Evolutionary conservation across 306 rosid genomes (phyloP), one percentile per base, ranked within the genome.

Genomic region (Parietaria judaica): DNA sequence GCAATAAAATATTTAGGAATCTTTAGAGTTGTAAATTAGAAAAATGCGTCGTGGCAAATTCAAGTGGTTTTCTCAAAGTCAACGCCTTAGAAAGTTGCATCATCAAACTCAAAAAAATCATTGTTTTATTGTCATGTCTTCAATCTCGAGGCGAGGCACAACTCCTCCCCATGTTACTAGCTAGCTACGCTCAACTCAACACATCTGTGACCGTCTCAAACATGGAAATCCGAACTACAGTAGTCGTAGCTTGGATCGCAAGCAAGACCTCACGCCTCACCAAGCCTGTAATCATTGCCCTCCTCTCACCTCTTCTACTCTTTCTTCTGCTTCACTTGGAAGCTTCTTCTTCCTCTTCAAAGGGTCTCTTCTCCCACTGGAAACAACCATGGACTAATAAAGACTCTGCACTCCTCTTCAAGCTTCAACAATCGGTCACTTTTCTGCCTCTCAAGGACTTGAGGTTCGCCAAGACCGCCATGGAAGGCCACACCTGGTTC

Each of bases 401-500:
- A 23, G 44, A 43, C 11, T 15, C 16, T 5, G 43, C 14, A 56
- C 53, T 61, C 12, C 49, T n/a, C 49, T 63, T 56, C 13, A 64
- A 54, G 54, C 75, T 75, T 36, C 62, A 43, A 12, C 61, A 41
- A 10, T 75, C 63, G 34, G 69, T 70, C 36, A 70, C 73, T 35
- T 76, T 76, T 62, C 54, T 70, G 7, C 76, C 73, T 54, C 68
- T 70, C 61, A 76, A 70, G 35, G 76, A 70, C 60, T 45, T 61
- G 31, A 55, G 80, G 58, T 75, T 54, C 34, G 41, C 66, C 16
- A 16, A 61, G 15, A 62, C 63, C 23, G 59, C 76, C 11, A 51
- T 61, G 73, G 49, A 63, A n/a, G 70, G 70, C 14, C 10, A 76
- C 63, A 70, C 76, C 13, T 70, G 73, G 73, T 76, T 66, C 41